These are phyloP conservation scores for Phlebiopsis gigantea DNA, from an alignment of 768 basidiomycete species.

Conservation along the genomic window DNA sequence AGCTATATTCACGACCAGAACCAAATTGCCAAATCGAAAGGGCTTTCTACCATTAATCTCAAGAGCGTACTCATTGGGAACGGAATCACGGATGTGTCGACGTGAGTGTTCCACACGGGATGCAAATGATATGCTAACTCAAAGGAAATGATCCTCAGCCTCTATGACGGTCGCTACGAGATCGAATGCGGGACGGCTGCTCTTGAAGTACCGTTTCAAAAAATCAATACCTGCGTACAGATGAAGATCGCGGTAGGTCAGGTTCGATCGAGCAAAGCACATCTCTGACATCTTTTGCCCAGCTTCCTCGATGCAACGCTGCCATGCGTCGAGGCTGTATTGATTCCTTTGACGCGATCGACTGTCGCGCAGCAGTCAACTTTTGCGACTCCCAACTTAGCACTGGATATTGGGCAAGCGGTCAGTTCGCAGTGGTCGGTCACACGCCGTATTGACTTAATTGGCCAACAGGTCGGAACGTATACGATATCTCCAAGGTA, in stretches of 20 bases:
- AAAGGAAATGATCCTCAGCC: slow-evolving; percentile 15
- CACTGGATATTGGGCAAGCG: slow-evolving; percentile 31
- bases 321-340: slow-evolving; percentile 56
- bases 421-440: slow-evolving; percentile 24
- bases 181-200: slow-evolving; percentile 47
- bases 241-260: slow-evolving; percentile 53
- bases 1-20: slow-evolving; percentile 76
- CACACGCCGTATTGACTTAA: background rate
- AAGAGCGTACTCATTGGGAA: slow-evolving; percentile 73
- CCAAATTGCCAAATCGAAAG: slow-evolving; percentile 40
- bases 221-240: slow-evolving; percentile 40
- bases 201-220: slow-evolving; percentile 45
- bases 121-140: background rate
- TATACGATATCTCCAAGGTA: slow-evolving; percentile 58
- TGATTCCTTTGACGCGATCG: slow-evolving; percentile 58
- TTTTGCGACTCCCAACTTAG: slow-evolving; percentile 62
- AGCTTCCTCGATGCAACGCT: slow-evolving; percentile 67
- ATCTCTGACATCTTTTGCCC: background rate
- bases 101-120: slow-evolving; percentile 26
- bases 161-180: slow-evolving; percentile 41
- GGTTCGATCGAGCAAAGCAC: background rate
- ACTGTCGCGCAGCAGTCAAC: slow-evolving; percentile 58
- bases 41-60: slow-evolving; percentile 54
- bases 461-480: slow-evolving; percentile 36
- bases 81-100: slow-evolving; percentile 53